Percentiles rank a stretch among this genome's conserved stretches.
These are phyloP conservation scores for Cenchrus purpureus DNA, from an alignment of 176 grass and related monocot genomes.

Conservation along the genomic window DNA sequence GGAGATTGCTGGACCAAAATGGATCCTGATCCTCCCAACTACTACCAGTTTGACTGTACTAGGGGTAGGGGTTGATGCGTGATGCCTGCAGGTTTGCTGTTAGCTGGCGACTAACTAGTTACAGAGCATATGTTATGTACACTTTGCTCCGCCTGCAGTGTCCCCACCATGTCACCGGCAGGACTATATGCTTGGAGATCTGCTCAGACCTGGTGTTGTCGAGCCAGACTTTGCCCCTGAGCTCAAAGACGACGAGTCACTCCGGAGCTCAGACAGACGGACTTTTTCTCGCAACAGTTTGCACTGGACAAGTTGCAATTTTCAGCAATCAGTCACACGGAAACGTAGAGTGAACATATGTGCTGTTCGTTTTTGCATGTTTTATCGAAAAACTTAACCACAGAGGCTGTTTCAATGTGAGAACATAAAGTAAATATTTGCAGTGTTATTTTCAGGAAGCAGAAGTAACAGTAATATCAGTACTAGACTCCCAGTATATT, in stretches of 20 bases:
- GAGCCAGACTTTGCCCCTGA: conserved; percentile 22
- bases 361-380: neutral
- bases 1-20: conserved; percentile 6
- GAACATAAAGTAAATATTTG: neutral
- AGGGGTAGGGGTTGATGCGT: conserved; percentile 8
- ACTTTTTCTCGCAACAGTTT: conserved; percentile 62
- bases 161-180: neutral
- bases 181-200: conserved; percentile 53
- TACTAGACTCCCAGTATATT: neutral
- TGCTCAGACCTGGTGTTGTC: conserved; percentile 16
- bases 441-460: neutral
- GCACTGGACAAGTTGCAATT: conserved; percentile 39
- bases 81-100: conserved; percentile 26
- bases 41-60: conserved; percentile 31
- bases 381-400: neutral
- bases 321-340: neutral
- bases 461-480: neutral
- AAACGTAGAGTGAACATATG: neutral
- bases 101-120: conserved; percentile 50
- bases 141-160: neutral
- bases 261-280: conserved; percentile 50
- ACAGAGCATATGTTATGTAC: conserved; percentile 43
- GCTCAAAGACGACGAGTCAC: conserved; percentile 37
- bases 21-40: conserved; percentile 17
- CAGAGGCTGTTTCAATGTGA: neutral